These are phyloP conservation scores for Edaphochlamys debaryana DNA, from an alignment of 139 green algal species.

Conservation along the genomic window DNA sequence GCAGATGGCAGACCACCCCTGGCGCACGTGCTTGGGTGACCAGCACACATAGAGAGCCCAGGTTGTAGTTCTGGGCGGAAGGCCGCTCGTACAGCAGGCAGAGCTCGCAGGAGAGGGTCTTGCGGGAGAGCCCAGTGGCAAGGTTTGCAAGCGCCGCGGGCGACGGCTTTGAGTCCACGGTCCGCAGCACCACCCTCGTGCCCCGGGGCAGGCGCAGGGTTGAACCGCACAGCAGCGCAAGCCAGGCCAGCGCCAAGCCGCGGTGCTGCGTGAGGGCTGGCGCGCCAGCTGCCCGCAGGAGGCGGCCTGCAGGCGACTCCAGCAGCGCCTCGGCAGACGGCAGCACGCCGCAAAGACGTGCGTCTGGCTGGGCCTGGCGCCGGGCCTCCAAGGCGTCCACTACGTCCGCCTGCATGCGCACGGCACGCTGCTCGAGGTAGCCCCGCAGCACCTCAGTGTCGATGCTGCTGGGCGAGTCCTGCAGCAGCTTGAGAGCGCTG, in stretches of 20 bases:
- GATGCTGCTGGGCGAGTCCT: too few species aligned
- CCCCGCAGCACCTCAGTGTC: not conserved
- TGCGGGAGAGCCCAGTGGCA: too few species aligned
- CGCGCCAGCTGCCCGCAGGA: not conserved
- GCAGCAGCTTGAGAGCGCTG: not conserved
- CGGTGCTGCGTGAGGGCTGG: not conserved
- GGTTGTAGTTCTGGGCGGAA: too few species aligned
- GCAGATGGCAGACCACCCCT: too few species aligned
- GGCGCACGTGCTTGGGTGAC: too few species aligned
- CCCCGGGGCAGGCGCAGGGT: not conserved
- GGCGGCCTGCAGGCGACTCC: not conserved
- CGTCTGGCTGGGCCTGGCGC: not conserved
- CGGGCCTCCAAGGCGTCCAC: not conserved
- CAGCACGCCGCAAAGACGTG: not conserved
- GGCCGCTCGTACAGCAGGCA: too few species aligned
- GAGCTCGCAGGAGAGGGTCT: too few species aligned
- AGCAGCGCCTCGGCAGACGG: not conserved
- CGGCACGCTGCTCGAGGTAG: not conserved
- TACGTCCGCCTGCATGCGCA: not conserved
- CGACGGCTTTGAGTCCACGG: too few species aligned
- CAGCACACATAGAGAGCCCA: too few species aligned
- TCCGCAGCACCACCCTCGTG: too few species aligned
- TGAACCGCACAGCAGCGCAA: not conserved
- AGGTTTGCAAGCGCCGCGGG: too few species aligned
- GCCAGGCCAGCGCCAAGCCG: not conserved